Evolutionary conservation across 441 rosid species (phyloP).

Genomic region (Jatropha multifida): DNA sequence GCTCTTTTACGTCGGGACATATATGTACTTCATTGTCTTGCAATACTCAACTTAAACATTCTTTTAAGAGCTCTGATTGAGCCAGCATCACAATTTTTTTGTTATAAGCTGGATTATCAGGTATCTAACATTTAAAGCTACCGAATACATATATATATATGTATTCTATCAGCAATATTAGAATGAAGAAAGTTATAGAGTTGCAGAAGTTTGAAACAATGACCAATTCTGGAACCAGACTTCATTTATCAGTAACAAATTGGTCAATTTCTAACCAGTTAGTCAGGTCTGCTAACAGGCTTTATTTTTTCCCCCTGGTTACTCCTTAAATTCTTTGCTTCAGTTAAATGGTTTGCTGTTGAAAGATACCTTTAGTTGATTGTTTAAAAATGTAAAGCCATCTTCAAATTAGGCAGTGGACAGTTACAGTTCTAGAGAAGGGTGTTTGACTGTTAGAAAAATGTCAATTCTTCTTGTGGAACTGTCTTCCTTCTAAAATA

Average conservation of each 20-base stretch:
- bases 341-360: not conserved
- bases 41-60: not conserved
- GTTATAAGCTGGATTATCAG: not conserved
- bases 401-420: not conserved
- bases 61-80: not conserved
- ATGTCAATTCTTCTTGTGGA: not conserved
- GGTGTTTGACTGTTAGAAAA: not conserved
- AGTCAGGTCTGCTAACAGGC: not conserved
- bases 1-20: not conserved
- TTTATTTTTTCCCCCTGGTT: not conserved
- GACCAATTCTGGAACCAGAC: not conserved
- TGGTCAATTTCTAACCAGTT: not conserved
- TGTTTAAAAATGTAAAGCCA: not conserved
- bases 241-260: not conserved
- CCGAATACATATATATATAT: too few relatives aligned
- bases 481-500: not conserved
- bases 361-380: not conserved
- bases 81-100: not conserved
- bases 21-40: not conserved
- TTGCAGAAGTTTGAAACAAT: not conserved
- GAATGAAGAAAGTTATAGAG: not conserved
- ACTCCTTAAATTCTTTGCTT: not conserved
- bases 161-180: not conserved
- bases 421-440: not conserved
- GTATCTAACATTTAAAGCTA: not conserved